phyloP scores from a whole-genome alignment of 2,329 filamentous ascomycete species.

The Alternaria sp. region DNA sequence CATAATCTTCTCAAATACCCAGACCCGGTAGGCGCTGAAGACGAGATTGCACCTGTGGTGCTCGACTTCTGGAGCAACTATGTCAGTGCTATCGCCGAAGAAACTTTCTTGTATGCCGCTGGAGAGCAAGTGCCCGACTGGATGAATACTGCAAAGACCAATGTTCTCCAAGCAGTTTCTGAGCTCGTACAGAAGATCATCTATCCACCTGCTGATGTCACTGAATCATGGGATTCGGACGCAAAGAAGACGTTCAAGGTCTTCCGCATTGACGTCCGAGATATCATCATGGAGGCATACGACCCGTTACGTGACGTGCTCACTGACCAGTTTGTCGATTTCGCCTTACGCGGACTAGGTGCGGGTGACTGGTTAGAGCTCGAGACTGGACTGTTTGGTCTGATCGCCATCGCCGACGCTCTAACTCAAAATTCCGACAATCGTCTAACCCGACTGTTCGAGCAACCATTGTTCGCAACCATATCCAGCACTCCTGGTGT shows the following conservation, averaged over 20 bases:
- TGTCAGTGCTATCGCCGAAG: slow-evolving; percentile 71
- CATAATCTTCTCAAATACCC: slow-evolving; percentile 69
- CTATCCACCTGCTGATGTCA: slow-evolving; percentile 65
- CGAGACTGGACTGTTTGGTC: slow-evolving; percentile 64
- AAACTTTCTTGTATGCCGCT: slow-evolving; percentile 45
- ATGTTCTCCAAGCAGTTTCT: slow-evolving; percentile 69
- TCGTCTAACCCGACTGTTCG: slow-evolving; percentile 68
- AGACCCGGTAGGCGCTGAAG: slow-evolving; percentile 73
- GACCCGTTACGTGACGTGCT: slow-evolving; percentile 57
- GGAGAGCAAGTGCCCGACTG: slow-evolving; percentile 55
- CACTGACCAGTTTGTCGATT: slow-evolving; percentile 55
- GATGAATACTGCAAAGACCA: slow-evolving; percentile 63
- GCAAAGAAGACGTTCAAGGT: slow-evolving; percentile 72
- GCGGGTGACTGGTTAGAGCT: slow-evolving; percentile 56
- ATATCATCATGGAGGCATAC: slow-evolving; percentile 76
- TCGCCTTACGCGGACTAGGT: slow-evolving; percentile 51
- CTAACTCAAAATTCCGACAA: slow-evolving; percentile 65
- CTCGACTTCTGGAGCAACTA: slow-evolving; percentile 84
- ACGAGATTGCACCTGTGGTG: slow-evolving; percentile 74
- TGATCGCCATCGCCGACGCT: slow-evolving; percentile 72
- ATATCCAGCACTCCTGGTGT: slow-evolving; percentile 57
- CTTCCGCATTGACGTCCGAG: slow-evolving; percentile 78
- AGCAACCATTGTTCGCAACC: slow-evolving; percentile 62
- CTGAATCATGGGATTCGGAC: slow-evolving; percentile 71
- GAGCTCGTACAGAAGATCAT: slow-evolving; percentile 73